Evolutionary conservation across 1,139 yeast species (phyloP).

Genomic region (Pichia sp.): DNA sequence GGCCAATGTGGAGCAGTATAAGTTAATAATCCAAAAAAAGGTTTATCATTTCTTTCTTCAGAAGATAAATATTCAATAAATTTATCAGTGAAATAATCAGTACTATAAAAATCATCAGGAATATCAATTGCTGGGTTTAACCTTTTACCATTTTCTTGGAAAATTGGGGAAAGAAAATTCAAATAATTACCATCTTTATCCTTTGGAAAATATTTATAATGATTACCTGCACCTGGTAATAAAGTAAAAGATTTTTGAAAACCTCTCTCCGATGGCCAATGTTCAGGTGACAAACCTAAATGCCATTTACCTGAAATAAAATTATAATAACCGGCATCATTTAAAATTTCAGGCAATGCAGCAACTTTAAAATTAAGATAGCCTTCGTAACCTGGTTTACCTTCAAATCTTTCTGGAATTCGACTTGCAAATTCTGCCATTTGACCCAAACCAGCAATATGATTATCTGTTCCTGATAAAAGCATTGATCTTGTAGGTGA

Average conservation of each 20-base stretch:
- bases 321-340: conserved; percentile 46
- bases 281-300: conserved; percentile 42
- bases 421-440: conserved; percentile 45
- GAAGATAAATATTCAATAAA: conserved; percentile 35
- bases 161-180: conserved; percentile 34
- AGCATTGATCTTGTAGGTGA: conserved; percentile 62
- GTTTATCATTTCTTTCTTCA: conserved; percentile 34
- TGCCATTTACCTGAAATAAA: conserved; percentile 56
- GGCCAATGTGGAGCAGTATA: conserved; percentile 64
- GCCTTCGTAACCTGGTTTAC: conserved; percentile 54
- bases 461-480: conserved; percentile 55
- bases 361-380: conserved; percentile 47
- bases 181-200: conserved; percentile 26
- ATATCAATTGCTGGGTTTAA: conserved; percentile 33
- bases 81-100: conserved; percentile 40
- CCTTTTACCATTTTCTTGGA: conserved; percentile 33
- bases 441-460: conserved; percentile 56
- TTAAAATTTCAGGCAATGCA: conserved; percentile 45
- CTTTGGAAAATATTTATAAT: conserved; percentile 43
- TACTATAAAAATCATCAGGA: conserved; percentile 45
- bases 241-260: conserved; percentile 46
- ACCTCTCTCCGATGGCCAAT: conserved; percentile 48
- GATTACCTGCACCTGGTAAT: conserved; percentile 56
- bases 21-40: conserved; percentile 47
- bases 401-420: conserved; percentile 36